Evolutionary conservation across 2,329 filamentous ascomycete genomes (phyloP).

Genomic region (Akanthomyces dipterigenus): DNA sequence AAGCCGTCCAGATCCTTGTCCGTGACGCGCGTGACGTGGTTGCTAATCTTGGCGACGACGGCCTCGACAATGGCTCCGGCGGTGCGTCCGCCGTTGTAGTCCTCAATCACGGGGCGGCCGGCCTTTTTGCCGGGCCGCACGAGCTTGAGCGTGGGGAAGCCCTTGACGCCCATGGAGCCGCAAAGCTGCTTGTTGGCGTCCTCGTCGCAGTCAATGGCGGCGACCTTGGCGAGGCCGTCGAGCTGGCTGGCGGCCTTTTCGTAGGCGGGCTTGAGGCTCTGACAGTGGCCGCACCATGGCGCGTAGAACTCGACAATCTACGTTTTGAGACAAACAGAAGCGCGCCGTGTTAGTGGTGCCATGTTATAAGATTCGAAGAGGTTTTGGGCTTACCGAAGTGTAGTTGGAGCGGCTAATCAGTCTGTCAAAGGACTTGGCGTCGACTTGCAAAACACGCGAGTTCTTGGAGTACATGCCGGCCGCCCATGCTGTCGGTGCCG

Average conservation of each 20-base stretch:
- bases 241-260: slow-evolving; percentile 89
- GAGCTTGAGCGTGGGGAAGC: slow-evolving; percentile 94
- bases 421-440: slow-evolving; percentile 69
- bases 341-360: background rate
- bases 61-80: slow-evolving; percentile 85
- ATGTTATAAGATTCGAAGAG: too few relatives aligned
- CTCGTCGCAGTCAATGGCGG: slow-evolving; percentile 90
- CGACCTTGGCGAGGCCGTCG: slow-evolving; percentile 88
- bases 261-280: slow-evolving; percentile 91
- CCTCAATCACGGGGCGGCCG: slow-evolving; percentile 71
- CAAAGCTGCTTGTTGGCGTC: slow-evolving; percentile 88
- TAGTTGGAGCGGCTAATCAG: slow-evolving; percentile 85
- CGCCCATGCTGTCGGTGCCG: slow-evolving; percentile 58
- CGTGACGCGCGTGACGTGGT: slow-evolving; percentile 75
- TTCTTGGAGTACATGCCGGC: slow-evolving; percentile 77
- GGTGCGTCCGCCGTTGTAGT: slow-evolving; percentile 77
- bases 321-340: background rate
- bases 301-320: slow-evolving; percentile 82
- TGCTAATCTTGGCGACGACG: slow-evolving; percentile 81
- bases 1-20: slow-evolving; percentile 76
- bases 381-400: slow-evolving; percentile 67
- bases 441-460: slow-evolving; percentile 80
- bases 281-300: slow-evolving; percentile 95
- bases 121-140: slow-evolving; percentile 77
- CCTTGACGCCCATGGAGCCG: slow-evolving; percentile 76